Evolutionary conservation across 345 rosid genomes (phyloP), one percentile per base, ranked within the genome.

Genomic region (Euclidium syriacum): DNA sequence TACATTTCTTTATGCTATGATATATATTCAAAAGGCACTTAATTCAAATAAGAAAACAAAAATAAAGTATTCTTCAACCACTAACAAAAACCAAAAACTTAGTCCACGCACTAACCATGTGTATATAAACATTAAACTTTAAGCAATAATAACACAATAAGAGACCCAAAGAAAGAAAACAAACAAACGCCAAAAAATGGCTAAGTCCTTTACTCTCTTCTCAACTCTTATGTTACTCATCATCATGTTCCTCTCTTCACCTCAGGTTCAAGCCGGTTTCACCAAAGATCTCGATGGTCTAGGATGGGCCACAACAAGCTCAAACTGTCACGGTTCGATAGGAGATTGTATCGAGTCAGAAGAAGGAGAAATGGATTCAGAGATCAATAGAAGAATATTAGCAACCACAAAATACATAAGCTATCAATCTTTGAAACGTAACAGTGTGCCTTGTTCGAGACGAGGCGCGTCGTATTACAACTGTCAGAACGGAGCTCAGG

Each of bases 401-500:
- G 87, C 87, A 1, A 84, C 91, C 12, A 36, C 84, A 0, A 29
- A 78, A 23, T 87, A 83, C 79, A 85, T 89, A 72, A 87, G 96
- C 80, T 89, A 84, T 23, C 81, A 46, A 1, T 87, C 94, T 5
- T 64, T 92, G 78, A 85, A 76, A 77, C 46, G 85, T 62, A 67
- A 85, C 78, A 65, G 85, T 2, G 80, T 81, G 46, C 96, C 96
- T 0, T 88, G 98, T 77, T 88, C 95, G 3, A 78, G 23, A 36
- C 83, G 91, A 78, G 96, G 98, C 10, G 86, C 86, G 0, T 84
- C 96, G 16, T 92, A 92, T 76, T 89, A 92, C 65, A 92, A 89
- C 71, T 92, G 98, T 66, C 72, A 65, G 65, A 51, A 72, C 2
- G 95, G 96, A n/a, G 88, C 87, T 3, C 50, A 77, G 62, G 87